Evolutionary conservation across 192 early-diverging fungal species (phyloP).

Genomic region (Coemansia aciculifera): DNA sequence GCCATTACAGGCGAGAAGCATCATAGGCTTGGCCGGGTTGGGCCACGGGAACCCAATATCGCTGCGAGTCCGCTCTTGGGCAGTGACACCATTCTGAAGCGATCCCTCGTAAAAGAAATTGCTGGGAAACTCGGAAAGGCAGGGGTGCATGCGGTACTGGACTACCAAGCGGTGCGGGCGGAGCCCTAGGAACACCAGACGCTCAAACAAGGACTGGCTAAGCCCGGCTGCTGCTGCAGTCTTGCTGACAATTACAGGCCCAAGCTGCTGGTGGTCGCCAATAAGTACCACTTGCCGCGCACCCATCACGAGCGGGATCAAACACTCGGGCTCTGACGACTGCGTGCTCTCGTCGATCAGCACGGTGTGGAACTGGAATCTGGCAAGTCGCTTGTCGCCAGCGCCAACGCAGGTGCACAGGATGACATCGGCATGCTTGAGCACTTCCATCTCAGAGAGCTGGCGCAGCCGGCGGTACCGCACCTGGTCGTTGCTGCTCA

Average conservation of each 20-base stretch:
- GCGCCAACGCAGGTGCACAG: conserved; percentile 97
- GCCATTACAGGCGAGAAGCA: conserved; percentile 91
- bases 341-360: conserved; percentile 98
- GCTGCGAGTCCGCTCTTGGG: conserved; percentile 82
- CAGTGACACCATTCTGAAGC: conserved; percentile 94
- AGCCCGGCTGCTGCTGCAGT: conserved; percentile 92
- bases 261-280: conserved; percentile 98
- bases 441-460: conserved; percentile 88
- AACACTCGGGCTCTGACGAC: conserved; percentile 92
- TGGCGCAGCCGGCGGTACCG: conserved; percentile 81
- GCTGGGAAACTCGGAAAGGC: conserved; percentile 96
- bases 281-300: conserved; percentile 95
- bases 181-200: conserved; percentile 87
- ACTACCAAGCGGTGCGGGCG: conserved; percentile 95
- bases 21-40: conserved; percentile 88
- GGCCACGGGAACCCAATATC: conserved; percentile 98
- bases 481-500: conserved; percentile 84
- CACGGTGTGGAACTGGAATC: conserved; percentile 89
- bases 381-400: conserved; percentile 88
- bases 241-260: conserved; percentile 97
- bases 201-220: conserved; percentile 95
- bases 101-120: conserved; percentile 99
- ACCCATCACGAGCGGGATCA: conserved; percentile 97
- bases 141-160: conserved; percentile 99
- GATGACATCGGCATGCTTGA: conserved; percentile 94